phyloP scores from a whole-genome alignment of 768 basidiomycete genomes.

The Russula vinacea region DNA sequence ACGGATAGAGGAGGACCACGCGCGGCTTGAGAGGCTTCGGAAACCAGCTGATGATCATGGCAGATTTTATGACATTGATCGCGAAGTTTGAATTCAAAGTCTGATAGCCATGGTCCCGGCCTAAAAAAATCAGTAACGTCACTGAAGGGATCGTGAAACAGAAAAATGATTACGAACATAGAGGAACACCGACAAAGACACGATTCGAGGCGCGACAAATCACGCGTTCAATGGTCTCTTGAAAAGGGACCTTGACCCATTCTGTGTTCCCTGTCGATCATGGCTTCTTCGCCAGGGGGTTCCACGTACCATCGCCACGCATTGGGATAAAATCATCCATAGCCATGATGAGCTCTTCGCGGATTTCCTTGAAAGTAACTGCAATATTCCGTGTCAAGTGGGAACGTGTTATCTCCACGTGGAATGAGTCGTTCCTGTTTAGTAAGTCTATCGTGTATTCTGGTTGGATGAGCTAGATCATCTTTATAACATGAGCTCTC shows the following conservation, averaged over 20 bases:
- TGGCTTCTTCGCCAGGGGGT: neutral
- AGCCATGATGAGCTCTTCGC: neutral
- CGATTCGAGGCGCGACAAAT: too few relatives aligned
- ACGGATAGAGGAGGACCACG: conserved; percentile 13
- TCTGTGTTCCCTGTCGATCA: conserved; percentile 30
- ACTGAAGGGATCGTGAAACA: neutral
- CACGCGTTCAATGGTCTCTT: conserved; percentile 19
- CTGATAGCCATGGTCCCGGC: conserved; percentile 42
- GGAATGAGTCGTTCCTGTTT: neutral
- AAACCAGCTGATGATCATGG: conserved; percentile 39
- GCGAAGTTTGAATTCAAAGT: conserved; percentile 33
- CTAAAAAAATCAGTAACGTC: conserved; percentile 32
- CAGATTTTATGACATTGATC: conserved; percentile 37
- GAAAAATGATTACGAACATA: conserved; percentile 34
- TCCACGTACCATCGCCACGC: neutral
- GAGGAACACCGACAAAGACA: conserved; percentile 40
- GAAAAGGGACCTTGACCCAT: conserved; percentile 37
- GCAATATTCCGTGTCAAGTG: conserved; percentile 5
- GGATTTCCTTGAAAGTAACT: neutral
- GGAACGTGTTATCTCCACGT: neutral
- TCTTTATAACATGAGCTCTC: neutral
- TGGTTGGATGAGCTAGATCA: neutral
- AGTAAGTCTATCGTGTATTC: neutral
- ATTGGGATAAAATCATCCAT: neutral
- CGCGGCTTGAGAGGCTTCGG: conserved; percentile 46